Evolutionary conservation across 2,329 filamentous ascomycete species (phyloP), one percentile per base, ranked within the genome.

Genomic region (Xylaria arbuscula): DNA sequence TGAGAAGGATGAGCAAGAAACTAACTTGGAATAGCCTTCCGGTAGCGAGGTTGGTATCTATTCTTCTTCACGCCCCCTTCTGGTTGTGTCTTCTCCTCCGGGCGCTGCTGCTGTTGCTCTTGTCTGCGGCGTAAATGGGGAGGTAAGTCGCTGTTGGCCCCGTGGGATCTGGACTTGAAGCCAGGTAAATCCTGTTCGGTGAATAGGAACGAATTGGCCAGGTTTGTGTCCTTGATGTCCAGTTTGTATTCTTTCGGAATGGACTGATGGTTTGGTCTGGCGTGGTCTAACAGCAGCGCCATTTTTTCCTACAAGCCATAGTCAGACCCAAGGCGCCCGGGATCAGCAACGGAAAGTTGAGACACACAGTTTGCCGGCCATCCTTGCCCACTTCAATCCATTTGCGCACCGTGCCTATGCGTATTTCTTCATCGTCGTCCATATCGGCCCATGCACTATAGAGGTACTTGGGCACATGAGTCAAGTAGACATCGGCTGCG

Each of bases 161-260:
- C 85, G 62, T 88, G 85, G n/a, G 87, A 87, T 78, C 86, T 87
- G 19, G 83, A 83, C 73, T 87, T 87, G 81, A 90, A 94, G 45
- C 93, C 93, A 0, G 94, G 92, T 24, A 97, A 86, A 76, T 98
- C 93, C 79, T 97, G 94, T 81, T 99, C 96, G 48, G 92, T 94
- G 78, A 99, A 99, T 65, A 98, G 85, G 78, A 92, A 97, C 22
- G 94, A 96, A 80, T 97, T 98, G 76, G 88, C 89, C 40, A 95
- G 89, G n/a, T 87, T 79, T 63, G 80, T 76, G 58, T 85, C 84
- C 64, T 81, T 90, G 55, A 93, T 85, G 55, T 93, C 90, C 66
- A 98, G 83, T 72, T 93, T 88, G 81, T 98, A 99, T 76, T 97
- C 93, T 76, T 93, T 93, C 11, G 94, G 94, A n/a, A 98, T 85